phyloP scores from a whole-genome alignment of 139 green algal species.

The Astrephomene gubernaculifera region DNA sequence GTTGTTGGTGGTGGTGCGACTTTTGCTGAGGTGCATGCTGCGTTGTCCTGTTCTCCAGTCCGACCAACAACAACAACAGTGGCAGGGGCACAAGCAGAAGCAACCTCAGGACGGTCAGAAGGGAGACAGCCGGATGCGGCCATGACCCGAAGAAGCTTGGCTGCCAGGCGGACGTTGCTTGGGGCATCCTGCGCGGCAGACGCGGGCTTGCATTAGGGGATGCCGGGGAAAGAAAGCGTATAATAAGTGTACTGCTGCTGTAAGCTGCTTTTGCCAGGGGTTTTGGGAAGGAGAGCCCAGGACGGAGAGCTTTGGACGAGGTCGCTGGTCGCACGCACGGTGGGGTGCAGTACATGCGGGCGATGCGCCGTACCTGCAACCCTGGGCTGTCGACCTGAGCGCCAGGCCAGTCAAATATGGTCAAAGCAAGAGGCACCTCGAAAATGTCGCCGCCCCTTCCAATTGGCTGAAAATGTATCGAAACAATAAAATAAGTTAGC shows the following conservation, averaged over 20 bases:
- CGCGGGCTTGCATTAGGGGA: neutral
- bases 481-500: neutral
- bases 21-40: neutral
- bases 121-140: neutral
- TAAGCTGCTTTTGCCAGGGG: neutral
- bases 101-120: neutral
- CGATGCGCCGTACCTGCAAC: neutral
- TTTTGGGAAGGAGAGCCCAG: neutral
- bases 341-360: neutral
- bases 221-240: neutral
- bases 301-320: neutral
- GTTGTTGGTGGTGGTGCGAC: neutral
- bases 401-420: neutral
- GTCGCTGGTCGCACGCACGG: neutral
- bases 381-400: neutral
- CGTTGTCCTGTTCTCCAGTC: neutral
- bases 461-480: neutral
- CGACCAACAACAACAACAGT: neutral
- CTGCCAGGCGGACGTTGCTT: slow-evolving; percentile 1
- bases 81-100: neutral
- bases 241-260: neutral
- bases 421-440: neutral
- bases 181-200: neutral
- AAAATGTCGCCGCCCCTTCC: neutral
- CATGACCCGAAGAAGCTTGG: neutral